Conservation (phyloP, 768 basidiomycete species). For the Termitomyces sp. region DNA sequence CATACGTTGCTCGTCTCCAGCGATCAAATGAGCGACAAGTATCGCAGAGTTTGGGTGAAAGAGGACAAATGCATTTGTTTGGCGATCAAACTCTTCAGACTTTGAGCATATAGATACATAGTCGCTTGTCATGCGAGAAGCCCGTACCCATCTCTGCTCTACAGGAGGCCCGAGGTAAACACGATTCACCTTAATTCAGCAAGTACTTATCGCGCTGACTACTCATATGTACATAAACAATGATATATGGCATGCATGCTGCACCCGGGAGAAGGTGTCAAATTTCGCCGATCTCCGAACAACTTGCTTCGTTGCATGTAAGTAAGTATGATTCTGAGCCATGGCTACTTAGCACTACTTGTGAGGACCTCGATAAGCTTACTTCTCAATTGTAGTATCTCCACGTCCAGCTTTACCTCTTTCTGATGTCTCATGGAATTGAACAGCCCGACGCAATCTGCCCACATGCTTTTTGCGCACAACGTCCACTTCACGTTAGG, state of each 20-base stretch:
- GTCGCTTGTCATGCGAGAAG: too few relatives aligned
- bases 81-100: background rate
- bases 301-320: conserved; percentile 1
- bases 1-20: background rate
- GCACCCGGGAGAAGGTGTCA: too few relatives aligned
- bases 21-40: background rate
- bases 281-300: background rate
- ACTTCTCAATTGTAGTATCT: conserved; percentile 1
- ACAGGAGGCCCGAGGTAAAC: background rate
- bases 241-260: too few relatives aligned
- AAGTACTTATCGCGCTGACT: too few relatives aligned
- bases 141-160: too few relatives aligned
- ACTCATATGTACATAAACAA: too few relatives aligned
- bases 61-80: background rate
- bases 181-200: too few relatives aligned
- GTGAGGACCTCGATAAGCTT: conserved; percentile 1
- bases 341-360: background rate
- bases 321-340: background rate
- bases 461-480: conserved; percentile 2
- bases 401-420: background rate
- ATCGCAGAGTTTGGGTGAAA: background rate
- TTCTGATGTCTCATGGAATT: conserved; percentile 6
- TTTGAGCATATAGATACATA: too few relatives aligned
- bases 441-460: conserved; percentile 3
- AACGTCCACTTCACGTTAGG: conserved; percentile 4